These are phyloP conservation scores for Aspergillus baeticus DNA, from an alignment of 495 filamentous ascomycete genomes.

Conservation along the genomic window DNA sequence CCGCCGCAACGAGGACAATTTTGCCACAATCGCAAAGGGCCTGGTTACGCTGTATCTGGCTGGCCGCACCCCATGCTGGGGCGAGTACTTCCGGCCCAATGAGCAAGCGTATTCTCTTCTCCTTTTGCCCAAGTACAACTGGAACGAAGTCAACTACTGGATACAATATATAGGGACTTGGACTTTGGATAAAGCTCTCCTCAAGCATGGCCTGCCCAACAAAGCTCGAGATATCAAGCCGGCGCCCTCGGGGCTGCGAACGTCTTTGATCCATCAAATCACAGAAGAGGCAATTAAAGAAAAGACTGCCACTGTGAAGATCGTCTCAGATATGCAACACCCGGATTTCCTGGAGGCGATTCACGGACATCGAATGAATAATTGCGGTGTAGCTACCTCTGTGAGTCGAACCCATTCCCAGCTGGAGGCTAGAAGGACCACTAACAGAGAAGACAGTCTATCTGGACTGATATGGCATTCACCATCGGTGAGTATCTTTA, in stretches of 20 bases:
- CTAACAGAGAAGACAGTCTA: background rate
- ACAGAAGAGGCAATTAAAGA: slow-evolving; percentile 11
- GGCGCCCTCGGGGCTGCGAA: slow-evolving; percentile 3
- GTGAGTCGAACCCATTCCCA: background rate
- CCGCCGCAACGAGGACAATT: slow-evolving; percentile 42
- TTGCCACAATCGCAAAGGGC: slow-evolving; percentile 53
- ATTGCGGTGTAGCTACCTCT: slow-evolving; percentile 6
- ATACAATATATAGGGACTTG: slow-evolving; percentile 39
- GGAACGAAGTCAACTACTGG: slow-evolving; percentile 43
- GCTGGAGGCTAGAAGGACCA: too few species aligned
- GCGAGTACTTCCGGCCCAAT: slow-evolving; percentile 65
- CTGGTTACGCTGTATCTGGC: slow-evolving; percentile 54
- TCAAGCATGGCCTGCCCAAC: background rate
- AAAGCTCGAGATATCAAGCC: slow-evolving; percentile 1
- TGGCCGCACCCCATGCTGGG: slow-evolving; percentile 63
- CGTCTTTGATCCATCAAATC: slow-evolving; percentile 25
- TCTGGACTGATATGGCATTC: slow-evolving; percentile 29
- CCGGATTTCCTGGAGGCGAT: slow-evolving; percentile 5
- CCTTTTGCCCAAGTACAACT: slow-evolving; percentile 60
- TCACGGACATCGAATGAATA: slow-evolving; percentile 7
- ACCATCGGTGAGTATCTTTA: slow-evolving; percentile 29
- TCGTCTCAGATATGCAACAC: slow-evolving; percentile 1
- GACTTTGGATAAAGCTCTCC: slow-evolving; percentile 31
- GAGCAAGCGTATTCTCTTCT: slow-evolving; percentile 50
- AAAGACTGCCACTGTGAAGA: background rate